Conservation (phyloP, 169 alveolate genomes). For the Perkinsus chesapeaki region DNA sequence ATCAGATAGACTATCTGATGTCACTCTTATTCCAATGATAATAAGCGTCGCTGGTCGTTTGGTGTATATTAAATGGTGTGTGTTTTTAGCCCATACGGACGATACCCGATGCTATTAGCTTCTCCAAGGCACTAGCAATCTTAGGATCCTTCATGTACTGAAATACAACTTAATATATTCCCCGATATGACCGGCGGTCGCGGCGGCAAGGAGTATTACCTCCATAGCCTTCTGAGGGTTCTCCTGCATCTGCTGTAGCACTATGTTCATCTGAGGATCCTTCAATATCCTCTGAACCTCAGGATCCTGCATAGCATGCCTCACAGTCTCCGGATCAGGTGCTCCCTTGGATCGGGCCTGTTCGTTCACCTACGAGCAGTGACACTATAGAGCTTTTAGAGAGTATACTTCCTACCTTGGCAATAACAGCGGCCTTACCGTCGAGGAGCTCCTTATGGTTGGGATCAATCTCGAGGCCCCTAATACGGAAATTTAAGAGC, state of each 20-base stretch:
- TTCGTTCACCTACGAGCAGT: background rate
- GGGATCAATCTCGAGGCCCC: slow-evolving; percentile 87
- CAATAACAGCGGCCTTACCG: slow-evolving; percentile 7
- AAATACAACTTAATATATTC: background rate
- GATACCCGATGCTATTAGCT: slow-evolving; percentile 94
- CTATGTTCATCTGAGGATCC: slow-evolving; percentile 88
- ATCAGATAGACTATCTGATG: background rate
- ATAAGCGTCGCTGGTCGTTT: background rate
- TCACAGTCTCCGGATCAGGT: slow-evolving; percentile 33
- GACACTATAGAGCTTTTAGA: too few relatives aligned
- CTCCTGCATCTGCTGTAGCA: slow-evolving; percentile 68
- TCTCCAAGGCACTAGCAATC: slow-evolving; percentile 84
- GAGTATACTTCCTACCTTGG: slow-evolving; percentile 41
- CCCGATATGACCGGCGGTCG: background rate
- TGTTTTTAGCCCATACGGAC: slow-evolving; percentile 62
- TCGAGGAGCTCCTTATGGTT: slow-evolving; percentile 62
- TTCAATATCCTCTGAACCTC: slow-evolving; percentile 89
- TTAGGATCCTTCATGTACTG: slow-evolving; percentile 86
- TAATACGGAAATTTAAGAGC: background rate
- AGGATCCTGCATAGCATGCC: slow-evolving; percentile 91
- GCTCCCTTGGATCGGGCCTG: background rate
- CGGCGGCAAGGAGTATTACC: slow-evolving; percentile 12
- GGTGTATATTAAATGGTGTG: background rate
- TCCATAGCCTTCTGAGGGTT: slow-evolving; percentile 58
- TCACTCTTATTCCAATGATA: background rate